Conservation (phyloP, 1,284 basidiomycete genomes). For the Fomitopsis betulina region DNA sequence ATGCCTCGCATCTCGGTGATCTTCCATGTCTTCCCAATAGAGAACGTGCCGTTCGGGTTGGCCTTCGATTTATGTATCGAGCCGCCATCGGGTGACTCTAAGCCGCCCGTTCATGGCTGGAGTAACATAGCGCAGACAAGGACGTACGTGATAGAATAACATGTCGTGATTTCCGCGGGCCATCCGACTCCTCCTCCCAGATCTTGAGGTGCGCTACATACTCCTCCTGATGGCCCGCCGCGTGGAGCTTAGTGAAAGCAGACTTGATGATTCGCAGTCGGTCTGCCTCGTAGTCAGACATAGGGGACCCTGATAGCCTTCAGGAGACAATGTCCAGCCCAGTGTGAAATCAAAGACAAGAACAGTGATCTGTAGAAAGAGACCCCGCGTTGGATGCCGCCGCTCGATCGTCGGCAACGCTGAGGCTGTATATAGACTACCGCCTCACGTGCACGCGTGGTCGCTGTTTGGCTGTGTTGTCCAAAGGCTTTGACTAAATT, state of each 20-base stretch:
- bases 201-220: constrained; percentile 88
- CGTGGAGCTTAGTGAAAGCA: constrained; percentile 73
- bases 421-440: background rate
- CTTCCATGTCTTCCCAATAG: constrained; percentile 97
- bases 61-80: constrained; percentile 95
- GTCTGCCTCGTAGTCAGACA: constrained; percentile 51
- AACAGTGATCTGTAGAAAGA: background rate
- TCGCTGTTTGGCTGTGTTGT: constrained; percentile 19
- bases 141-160: constrained; percentile 83
- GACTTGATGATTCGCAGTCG: constrained; percentile 76
- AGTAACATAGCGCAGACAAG: constrained; percentile 5
- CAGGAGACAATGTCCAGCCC: background rate
- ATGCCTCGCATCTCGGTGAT: constrained; percentile 78
- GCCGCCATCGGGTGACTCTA: constrained; percentile 67
- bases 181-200: constrained; percentile 76
- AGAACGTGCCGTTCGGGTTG: constrained; percentile 94
- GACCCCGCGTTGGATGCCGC: background rate
- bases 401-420: background rate
- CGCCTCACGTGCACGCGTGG: background rate
- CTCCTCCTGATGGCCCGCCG: constrained; percentile 64
- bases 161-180: constrained; percentile 76
- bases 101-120: constrained; percentile 10
- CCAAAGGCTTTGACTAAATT: constrained; percentile 15
- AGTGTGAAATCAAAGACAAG: background rate
- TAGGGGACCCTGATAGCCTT: constrained; percentile 17